Percentiles rank a stretch among this genome's conserved stretches.
Conservation (phyloP, 2,329 filamentous ascomycete genomes). For the Penicillium sp. region DNA sequence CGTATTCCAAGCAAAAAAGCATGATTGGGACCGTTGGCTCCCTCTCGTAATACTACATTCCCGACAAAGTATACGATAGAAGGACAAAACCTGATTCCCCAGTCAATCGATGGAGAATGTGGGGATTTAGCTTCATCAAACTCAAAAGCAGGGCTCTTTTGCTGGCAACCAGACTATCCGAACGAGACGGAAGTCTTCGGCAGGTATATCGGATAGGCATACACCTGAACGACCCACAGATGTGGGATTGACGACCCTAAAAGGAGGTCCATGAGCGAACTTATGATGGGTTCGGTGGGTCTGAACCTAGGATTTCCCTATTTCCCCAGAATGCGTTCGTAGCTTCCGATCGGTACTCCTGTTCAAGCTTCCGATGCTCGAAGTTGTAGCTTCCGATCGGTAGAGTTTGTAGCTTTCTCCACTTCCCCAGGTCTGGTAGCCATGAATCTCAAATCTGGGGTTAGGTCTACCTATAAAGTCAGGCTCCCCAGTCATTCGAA, state of each 20-base stretch:
- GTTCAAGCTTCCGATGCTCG: background rate
- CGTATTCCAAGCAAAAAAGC: too few relatives aligned
- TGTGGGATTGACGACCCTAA: background rate
- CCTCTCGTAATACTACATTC: too few relatives aligned
- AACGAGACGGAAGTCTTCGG: background rate
- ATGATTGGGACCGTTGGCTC: too few relatives aligned
- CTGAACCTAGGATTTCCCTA: background rate
- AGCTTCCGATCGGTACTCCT: background rate
- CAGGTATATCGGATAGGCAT: background rate
- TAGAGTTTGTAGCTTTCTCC: background rate
- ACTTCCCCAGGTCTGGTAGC: background rate
- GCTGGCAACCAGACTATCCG: background rate
- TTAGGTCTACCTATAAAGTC: background rate
- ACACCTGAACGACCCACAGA: background rate
- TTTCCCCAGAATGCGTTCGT: background rate
- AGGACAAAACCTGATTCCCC: background rate
- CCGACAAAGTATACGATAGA: background rate
- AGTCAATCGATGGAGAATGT: background rate
- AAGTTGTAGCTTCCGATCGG: background rate
- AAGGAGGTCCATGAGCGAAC: background rate
- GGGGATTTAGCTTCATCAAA: background rate
- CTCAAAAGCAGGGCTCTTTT: background rate
- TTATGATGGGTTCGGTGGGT: background rate
- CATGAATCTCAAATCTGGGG: background rate
- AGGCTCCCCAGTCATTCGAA: background rate